Conservation (phyloP, 2,329 filamentous ascomycete species). For the Fusarium zealandicum region DNA sequence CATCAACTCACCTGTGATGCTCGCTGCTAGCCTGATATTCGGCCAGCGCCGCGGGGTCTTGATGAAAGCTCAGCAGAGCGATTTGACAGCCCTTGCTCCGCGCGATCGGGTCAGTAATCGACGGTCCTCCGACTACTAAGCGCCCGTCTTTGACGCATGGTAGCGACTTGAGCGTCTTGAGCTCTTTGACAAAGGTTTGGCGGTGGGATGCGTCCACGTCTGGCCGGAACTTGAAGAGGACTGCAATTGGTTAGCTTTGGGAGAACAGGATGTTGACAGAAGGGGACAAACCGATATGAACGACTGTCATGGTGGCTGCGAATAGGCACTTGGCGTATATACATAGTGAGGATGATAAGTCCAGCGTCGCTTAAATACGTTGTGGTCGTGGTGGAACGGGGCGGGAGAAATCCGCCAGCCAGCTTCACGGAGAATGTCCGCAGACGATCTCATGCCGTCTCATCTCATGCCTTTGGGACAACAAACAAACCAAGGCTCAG, state of each 20-base stretch:
- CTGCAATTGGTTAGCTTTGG: constrained; percentile 39
- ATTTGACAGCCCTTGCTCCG: constrained; percentile 61
- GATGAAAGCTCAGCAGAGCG: constrained; percentile 60
- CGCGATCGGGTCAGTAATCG: constrained; percentile 59
- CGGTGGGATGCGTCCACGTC: constrained; percentile 53
- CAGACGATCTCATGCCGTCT: background rate
- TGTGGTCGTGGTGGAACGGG: no score
- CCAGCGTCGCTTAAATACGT: no score
- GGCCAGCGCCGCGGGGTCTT: constrained; percentile 52
- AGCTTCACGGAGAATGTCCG: background rate
- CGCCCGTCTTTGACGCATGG: constrained; percentile 56
- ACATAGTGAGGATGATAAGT: no score
- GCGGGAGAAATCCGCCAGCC: background rate
- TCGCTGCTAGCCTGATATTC: constrained; percentile 61
- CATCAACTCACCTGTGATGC: constrained; percentile 53
- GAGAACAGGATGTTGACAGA: rapidly evolving
- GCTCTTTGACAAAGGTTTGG: constrained; percentile 53
- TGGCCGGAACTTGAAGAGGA: constrained; percentile 58
- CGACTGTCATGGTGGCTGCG: constrained; percentile 42
- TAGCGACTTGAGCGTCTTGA: constrained; percentile 57
- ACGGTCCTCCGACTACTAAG: constrained; percentile 60
- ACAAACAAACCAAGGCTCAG: background rate
- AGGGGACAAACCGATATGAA: constrained; percentile 45
- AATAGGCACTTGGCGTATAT: no score
- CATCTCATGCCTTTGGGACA: no score